Evolutionary conservation across 768 basidiomycete species (phyloP), one percentile per base, ranked within the genome.

Genomic region (Hericium coralloides): DNA sequence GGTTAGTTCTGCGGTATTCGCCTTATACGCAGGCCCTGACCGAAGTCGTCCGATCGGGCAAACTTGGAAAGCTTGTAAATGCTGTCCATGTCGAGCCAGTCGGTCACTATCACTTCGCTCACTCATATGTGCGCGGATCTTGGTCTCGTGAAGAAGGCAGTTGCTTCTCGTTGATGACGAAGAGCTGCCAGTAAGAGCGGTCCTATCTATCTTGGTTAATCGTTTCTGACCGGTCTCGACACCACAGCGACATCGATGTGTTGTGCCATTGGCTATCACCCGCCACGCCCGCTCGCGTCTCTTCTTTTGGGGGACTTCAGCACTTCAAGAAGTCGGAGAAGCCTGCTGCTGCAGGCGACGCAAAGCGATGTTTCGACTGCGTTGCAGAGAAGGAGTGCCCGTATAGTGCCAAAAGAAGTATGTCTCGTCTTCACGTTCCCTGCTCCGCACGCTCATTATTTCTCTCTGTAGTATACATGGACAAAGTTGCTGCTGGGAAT

Each of bases 361-460:
- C 84, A 0, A 81, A 74, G 15, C 78, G 83, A 18, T 95, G 92
- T 65, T 66, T 90, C 26, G 87, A 90, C 9, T 95, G 92, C 69
- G 74, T 83, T 0, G 70, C 81, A 12, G 85, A 91, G 69, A 73
- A 73, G 38, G 77, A 85, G 25, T 95, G 92, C 64, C 77, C 89
- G 3, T 95, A 92, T 68, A 92, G 89, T 62, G 90, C 92, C 39
- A 93, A 91, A 76, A 87, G 83, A 73, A 81, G 91, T 89, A 61
- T 50, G 79, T 65, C 31, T 4, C 36, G 38, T 38, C 41, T 8
- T 50, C 14, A 43, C 39, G 47, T 6, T 37, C 12, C 4, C 47
- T 23, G 38, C 25, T 31, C 8, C 8, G 31, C 31, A 12, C 15
- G 15, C 60, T 64, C 17, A 65, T 47, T 37, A 23, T 20, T 20